These are phyloP conservation scores for Phytophthora lateralis DNA, from an alignment of 352 stramenopile species.

Conservation along the genomic window DNA sequence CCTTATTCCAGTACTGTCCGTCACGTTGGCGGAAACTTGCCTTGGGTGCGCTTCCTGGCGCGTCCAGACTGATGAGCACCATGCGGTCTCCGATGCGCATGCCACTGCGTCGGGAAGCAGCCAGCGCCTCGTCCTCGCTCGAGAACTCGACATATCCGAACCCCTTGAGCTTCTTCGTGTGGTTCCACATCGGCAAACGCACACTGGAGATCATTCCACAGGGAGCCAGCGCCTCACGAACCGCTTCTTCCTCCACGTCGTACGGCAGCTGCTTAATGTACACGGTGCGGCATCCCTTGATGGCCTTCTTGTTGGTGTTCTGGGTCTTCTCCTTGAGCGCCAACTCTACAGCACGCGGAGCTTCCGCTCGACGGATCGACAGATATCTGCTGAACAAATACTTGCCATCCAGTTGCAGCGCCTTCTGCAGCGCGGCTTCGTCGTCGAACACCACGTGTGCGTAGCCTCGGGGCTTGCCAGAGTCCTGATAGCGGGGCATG, in stretches of 20 bases:
- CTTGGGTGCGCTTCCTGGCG: constrained; percentile 86
- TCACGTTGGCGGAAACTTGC: constrained; percentile 89
- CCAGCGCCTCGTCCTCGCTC: constrained; percentile 74
- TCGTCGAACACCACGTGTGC: constrained; percentile 93
- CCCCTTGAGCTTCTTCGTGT: constrained; percentile 95
- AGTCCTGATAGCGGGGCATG: constrained; percentile 94
- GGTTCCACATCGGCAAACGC: constrained; percentile 92
- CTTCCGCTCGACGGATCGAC: constrained; percentile 84
- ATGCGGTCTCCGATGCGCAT: constrained; percentile 90
- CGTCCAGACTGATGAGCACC: constrained; percentile 94
- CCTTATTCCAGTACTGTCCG: constrained; percentile 89
- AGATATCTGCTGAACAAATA: constrained; percentile 92
- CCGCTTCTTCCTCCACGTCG: constrained; percentile 82
- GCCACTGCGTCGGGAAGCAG: constrained; percentile 74
- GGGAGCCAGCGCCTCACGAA: constrained; percentile 81
- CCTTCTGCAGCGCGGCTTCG: constrained; percentile 65
- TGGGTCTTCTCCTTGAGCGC: constrained; percentile 72
- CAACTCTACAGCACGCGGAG: constrained; percentile 70
- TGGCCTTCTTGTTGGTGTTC: constrained; percentile 65
- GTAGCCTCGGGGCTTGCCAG: constrained; percentile 90
- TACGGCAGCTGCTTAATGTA: constrained; percentile 97
- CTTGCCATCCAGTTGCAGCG: constrained; percentile 87
- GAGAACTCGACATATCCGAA: constrained; percentile 95
- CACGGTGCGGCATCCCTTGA: constrained; percentile 90
- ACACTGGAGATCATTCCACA: constrained; percentile 94